Percentiles rank a stretch among this genome's conserved stretches.
Conservation (phyloP, 306 rosid genomes). For the Bauhinia variegata region DNA sequence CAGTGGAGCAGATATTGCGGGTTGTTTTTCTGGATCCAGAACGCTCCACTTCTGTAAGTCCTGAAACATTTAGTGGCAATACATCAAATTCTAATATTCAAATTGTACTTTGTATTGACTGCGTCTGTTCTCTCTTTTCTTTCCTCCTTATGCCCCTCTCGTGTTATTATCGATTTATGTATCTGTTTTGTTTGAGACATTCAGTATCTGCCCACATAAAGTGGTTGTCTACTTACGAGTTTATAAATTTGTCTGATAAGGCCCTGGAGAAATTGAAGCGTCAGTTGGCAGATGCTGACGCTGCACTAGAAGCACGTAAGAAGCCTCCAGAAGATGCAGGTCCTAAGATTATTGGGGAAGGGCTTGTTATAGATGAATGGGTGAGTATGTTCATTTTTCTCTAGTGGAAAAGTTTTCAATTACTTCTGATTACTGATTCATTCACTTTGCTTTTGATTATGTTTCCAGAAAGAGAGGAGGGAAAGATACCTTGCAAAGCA, state of each 20-base stretch:
- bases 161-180: background rate
- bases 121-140: background rate
- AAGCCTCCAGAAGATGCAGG: constrained; percentile 80
- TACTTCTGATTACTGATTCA: background rate
- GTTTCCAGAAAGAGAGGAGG: constrained; percentile 80
- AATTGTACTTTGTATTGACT: background rate
- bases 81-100: background rate
- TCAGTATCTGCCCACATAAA: background rate
- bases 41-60: constrained; percentile 66
- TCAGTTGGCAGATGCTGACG: constrained; percentile 83
- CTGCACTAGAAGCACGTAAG: constrained; percentile 78
- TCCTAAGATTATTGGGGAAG: constrained; percentile 81
- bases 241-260: constrained; percentile 38
- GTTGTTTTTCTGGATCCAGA: constrained; percentile 83
- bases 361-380: constrained; percentile 85
- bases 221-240: background rate
- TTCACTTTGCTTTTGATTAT: background rate
- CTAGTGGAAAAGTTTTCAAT: background rate
- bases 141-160: background rate
- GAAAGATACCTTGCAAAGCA: constrained; percentile 87
- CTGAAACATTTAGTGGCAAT: background rate
- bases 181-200: background rate
- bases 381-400: constrained; percentile 40
- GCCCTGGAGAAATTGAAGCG: constrained; percentile 78
- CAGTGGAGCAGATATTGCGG: constrained; percentile 78